Evolutionary conservation across 2,329 filamentous ascomycete species (phyloP), one percentile per base, ranked within the genome.

Genomic region (Aspergillus sp.): DNA sequence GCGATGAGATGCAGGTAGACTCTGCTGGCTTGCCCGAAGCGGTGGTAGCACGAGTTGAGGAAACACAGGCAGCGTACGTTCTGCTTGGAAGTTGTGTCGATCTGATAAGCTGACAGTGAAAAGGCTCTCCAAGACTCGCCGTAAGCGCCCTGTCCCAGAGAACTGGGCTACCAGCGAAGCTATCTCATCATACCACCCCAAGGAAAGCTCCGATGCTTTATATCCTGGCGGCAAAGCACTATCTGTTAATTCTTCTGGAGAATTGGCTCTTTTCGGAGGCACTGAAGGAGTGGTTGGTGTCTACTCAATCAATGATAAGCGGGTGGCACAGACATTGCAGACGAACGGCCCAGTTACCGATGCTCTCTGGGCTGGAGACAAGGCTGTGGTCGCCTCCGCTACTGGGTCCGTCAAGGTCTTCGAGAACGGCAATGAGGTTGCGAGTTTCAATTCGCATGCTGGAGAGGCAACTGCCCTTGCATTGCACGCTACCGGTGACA

Each of bases 1-100:
- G 84, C 23, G 37, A 39, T 20, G 93, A 97, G 66, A 98, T 98
- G 93, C 88, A 93, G 56, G 84, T 98, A 15, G 93, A 98, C 65
- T 82, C 79, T 46, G 82, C 90, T 59, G 82, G 80, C 20, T 74
- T 98, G 27, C 83, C 90, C 2, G 83, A 86, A 41, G 79, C 79
- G 12, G 74, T 96, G 43, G 74, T 82, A 17, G 80, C 80, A 46
- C 83, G 84, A 61, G 83, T 98, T 44, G 86, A 95, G 52, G 82
- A 83, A 66, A 87, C 86, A 60, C 88, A 95, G 64, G 78, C 86
- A 66, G 80, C 80, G 86, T 93, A 80, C 50, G 85, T 78, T 32
- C 22, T 27, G 32, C 38, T 9, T 22, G 20, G 15, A 45, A 38
- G 25, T 22, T 33, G 9, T 19, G 22, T 13, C 10, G n/a, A 7